Evolutionary conservation across 139 green algal genomes (phyloP), one percentile per base, ranked within the genome.

Genomic region (Diplosphaera chodatii): DNA sequence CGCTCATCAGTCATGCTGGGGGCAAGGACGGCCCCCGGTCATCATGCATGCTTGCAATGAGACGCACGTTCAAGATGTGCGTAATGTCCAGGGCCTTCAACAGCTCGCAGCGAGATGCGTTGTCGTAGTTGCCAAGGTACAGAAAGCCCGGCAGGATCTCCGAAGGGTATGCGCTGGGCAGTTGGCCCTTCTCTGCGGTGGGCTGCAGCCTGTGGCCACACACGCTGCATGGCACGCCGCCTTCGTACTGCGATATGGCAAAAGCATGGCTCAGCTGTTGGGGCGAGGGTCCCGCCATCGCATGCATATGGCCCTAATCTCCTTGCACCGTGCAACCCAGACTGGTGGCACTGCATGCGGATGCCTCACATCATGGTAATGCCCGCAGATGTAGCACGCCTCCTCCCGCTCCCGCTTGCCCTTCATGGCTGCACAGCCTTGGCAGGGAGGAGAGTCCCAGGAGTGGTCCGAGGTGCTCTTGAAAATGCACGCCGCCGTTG

Each of bases 71-170:
- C 0, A 97, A 77, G 0, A 97, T 92, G 74, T 94, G 79, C 0
- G 66, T 88, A 67, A 97, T 91, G 15, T 82, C 90, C 74, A 96
- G 80, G 10, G 84, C 78, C 63, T 91, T 93, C 0, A 97, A 78
- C 25, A 97, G 71, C 63, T 97, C 92, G 22, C 85, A 82, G 18
- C 92, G 74, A 0, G 87, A 92, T 2, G 92, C 90, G 37, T 94
- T 90, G 80, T 97, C 92, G 63, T 96, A 97, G 71, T 82, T 91
- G 34, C 92, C 92, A 15, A 97, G 70, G 70, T 90, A 97, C 10
- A 97, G 76, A 62, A 94, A 94, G 20, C 80, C 81, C 23, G 83
- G 84, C 16, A 97, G 75, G 21, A 97, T 84, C 10, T 90, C 83
- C 4, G 89, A 86, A 3, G 92, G 93, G 23, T 95, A 78, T 3